Percentiles rank a stretch among this genome's conserved stretches.
phyloP scores from a whole-genome alignment of 2,329 filamentous ascomycete species.

The Neocucurbitaria cava region DNA sequence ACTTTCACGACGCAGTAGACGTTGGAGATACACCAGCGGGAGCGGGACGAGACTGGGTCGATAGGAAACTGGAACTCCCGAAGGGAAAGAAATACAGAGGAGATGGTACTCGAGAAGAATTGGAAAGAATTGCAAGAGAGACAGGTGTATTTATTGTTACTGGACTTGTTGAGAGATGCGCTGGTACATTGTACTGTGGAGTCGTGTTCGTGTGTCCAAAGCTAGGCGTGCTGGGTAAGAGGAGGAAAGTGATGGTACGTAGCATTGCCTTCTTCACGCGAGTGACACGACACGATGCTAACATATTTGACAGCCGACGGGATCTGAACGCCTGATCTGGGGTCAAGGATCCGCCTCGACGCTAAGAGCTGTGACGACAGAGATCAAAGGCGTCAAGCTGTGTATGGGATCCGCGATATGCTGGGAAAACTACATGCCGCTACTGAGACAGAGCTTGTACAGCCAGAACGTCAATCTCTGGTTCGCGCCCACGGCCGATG shows the following conservation, averaged over 20 bases:
- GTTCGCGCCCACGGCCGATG: slow-evolving; percentile 88
- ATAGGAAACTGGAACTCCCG: slow-evolving; percentile 63
- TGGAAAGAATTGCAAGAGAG: slow-evolving; percentile 77
- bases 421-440: slow-evolving; percentile 97
- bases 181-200: slow-evolving; percentile 83
- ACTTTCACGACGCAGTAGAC: slow-evolving; percentile 81
- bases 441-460: slow-evolving; percentile 84
- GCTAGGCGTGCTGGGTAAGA: slow-evolving; percentile 78
- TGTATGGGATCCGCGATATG: slow-evolving; percentile 89
- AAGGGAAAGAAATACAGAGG: slow-evolving; percentile 61
- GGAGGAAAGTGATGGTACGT: slow-evolving; percentile 92
- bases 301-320: too few species aligned
- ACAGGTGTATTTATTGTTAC: slow-evolving; percentile 83
- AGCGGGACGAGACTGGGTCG: slow-evolving; percentile 75
- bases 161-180: slow-evolving; percentile 79
- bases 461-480: slow-evolving; percentile 91
- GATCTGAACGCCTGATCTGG: slow-evolving; percentile 84
- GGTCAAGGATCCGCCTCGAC: slow-evolving; percentile 82
- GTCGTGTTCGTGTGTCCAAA: slow-evolving; percentile 82
- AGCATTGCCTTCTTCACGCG: too few species aligned
- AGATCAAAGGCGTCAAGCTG: slow-evolving; percentile 78
- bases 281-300: too few species aligned
- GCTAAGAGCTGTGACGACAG: slow-evolving; percentile 78
- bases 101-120: slow-evolving; percentile 78
- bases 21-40: slow-evolving; percentile 79